Percentiles rank a stretch among this genome's conserved stretches.
Conservation (phyloP, 1,284 basidiomycete species). For the Gymnopus androsaceus region DNA sequence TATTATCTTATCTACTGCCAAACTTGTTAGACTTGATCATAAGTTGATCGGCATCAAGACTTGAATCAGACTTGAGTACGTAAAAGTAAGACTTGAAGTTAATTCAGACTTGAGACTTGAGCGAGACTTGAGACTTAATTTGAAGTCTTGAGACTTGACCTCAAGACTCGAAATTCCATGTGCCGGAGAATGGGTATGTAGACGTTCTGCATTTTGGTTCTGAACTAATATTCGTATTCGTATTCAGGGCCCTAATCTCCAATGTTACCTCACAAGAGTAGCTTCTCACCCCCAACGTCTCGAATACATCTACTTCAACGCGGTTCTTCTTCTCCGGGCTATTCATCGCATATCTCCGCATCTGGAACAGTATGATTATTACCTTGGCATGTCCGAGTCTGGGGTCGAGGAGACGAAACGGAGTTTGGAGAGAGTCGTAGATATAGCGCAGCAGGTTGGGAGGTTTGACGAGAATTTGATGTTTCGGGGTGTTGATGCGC, state of each 20-base stretch:
- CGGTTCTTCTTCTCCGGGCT: constrained; percentile 89
- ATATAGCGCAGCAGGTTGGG: constrained; percentile 66
- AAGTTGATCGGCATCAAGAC: too few species aligned
- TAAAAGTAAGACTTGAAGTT: too few species aligned
- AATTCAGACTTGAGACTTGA: too few species aligned
- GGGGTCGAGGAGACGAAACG: constrained; percentile 64
- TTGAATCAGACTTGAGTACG: too few species aligned
- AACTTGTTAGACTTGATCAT: too few species aligned
- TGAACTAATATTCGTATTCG: too few species aligned
- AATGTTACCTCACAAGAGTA: constrained; percentile 89
- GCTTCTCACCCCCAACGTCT: constrained; percentile 95
- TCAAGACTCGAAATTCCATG: not conserved
- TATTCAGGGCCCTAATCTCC: constrained; percentile 78
- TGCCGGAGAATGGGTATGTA: too few species aligned
- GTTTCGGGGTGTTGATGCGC: constrained; percentile 86
- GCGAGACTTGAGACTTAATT: too few species aligned
- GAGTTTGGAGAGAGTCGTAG: constrained; percentile 65
- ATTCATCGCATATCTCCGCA: constrained; percentile 76
- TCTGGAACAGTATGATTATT: constrained; percentile 81
- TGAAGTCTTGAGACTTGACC: too few species aligned
- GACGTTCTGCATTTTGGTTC: too few species aligned
- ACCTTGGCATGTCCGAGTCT: constrained; percentile 55
- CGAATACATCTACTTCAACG: constrained; percentile 97
- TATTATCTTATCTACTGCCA: too few species aligned
- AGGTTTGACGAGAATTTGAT: constrained; percentile 86